Conservation (phyloP, 1,284 basidiomycete genomes). For the Cutaneotrichosporon cavernicola region DNA sequence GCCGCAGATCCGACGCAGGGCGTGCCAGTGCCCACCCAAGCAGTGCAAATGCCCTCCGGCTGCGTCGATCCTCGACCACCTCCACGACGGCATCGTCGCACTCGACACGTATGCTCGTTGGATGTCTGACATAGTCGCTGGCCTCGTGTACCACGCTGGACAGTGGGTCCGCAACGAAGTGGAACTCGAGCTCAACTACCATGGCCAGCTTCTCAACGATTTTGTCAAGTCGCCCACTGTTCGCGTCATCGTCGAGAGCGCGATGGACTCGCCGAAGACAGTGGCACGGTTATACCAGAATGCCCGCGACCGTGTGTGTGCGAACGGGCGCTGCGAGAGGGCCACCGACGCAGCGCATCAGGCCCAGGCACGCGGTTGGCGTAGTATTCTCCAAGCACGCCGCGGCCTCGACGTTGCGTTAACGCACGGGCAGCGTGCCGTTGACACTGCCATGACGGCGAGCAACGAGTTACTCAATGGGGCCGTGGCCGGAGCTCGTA, state of each 20-base stretch:
- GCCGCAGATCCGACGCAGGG: neutral
- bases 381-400: neutral
- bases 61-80: neutral
- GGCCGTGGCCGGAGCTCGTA: neutral
- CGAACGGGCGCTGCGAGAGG: conserved; percentile 16
- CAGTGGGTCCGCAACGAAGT: neutral
- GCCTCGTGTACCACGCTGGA: neutral
- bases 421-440: neutral
- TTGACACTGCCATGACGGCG: neutral
- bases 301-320: conserved; percentile 8
- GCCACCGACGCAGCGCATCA: neutral
- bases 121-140: neutral
- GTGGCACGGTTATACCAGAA: neutral
- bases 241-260: neutral
- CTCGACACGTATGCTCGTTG: conserved; percentile 12
- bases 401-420: conserved; percentile 8
- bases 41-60: conserved; percentile 3
- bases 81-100: neutral
- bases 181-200: neutral
- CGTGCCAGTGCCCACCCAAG: conserved; percentile 1
- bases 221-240: conserved; percentile 9
- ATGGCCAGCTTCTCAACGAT: neutral
- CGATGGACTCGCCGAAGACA: neutral
- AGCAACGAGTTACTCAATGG: neutral
- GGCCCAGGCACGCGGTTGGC: neutral